Conservation (phyloP, 1,284 basidiomycete genomes). For the Ustilago nuda region DNA sequence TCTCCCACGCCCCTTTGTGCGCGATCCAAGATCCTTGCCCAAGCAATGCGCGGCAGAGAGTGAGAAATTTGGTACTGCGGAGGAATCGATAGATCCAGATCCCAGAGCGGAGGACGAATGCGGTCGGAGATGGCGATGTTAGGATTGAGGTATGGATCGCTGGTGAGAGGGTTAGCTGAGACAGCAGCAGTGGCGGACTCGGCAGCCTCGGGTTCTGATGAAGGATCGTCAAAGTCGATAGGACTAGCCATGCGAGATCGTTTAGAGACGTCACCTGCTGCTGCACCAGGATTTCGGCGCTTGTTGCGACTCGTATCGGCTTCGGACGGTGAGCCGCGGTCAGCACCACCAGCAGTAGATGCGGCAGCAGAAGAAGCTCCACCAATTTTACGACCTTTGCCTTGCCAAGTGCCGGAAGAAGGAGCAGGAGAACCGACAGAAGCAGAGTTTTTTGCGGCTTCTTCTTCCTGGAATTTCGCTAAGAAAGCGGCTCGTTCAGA, state of each 20-base stretch:
- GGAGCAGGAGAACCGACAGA: slow-evolving; percentile 36
- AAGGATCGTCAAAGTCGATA: slow-evolving; percentile 37
- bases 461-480: slow-evolving; percentile 63
- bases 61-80: slow-evolving; percentile 22
- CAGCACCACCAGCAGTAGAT: slow-evolving; percentile 15
- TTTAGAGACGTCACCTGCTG: slow-evolving; percentile 38
- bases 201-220: slow-evolving; percentile 14
- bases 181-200: slow-evolving; percentile 3
- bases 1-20: slow-evolving; percentile 62
- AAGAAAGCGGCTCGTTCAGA: slow-evolving; percentile 62
- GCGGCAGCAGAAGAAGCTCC: slow-evolving; percentile 12
- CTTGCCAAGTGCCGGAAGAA: slow-evolving; percentile 32
- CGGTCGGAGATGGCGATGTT: slow-evolving; percentile 28
- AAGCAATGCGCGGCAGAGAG: slow-evolving; percentile 50
- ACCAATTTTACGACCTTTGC: slow-evolving; percentile 26
- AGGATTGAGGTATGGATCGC: slow-evolving; percentile 40
- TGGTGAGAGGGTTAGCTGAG: slow-evolving; percentile 31
- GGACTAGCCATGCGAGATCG: slow-evolving; percentile 47
- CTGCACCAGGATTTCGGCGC: slow-evolving; percentile 20
- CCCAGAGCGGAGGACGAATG: slow-evolving; percentile 47
- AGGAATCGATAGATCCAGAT: slow-evolving; percentile 47
- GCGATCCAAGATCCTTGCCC: slow-evolving; percentile 60
- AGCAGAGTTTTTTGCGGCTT: slow-evolving; percentile 51
- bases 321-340: slow-evolving; percentile 36
- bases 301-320: slow-evolving; percentile 25